Conservation (phyloP, 805 yeast species). For the Pichia nakasei region DNA sequence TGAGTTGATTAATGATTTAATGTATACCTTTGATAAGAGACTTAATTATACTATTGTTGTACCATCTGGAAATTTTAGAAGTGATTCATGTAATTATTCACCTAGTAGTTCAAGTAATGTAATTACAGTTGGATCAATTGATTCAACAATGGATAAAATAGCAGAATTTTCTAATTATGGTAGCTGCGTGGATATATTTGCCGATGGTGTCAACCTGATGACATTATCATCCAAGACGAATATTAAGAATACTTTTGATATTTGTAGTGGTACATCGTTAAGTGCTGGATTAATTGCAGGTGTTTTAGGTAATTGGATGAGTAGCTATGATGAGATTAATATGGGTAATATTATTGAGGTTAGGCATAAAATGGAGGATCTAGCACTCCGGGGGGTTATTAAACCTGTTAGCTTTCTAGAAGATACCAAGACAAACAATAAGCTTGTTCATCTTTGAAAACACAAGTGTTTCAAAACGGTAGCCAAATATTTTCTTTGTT, state of each 20-base stretch:
- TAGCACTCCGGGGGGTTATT: conserved; percentile 13
- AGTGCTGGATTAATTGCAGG: conserved; percentile 40
- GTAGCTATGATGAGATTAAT: conserved; percentile 28
- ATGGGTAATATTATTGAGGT: conserved; percentile 20
- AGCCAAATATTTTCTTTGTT: neutral
- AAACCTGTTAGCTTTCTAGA: conserved; percentile 1
- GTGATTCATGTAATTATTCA: conserved; percentile 36
- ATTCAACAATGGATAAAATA: conserved; percentile 25
- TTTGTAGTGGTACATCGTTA: conserved; percentile 42
- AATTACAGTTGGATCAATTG: conserved; percentile 34
- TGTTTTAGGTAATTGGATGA: conserved; percentile 35
- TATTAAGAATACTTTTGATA: conserved; percentile 12
- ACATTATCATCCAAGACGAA: conserved; percentile 30
- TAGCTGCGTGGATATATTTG: conserved; percentile 42
- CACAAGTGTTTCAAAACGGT: neutral
- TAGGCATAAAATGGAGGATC: neutral
- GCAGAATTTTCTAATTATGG: conserved; percentile 40
- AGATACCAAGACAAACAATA: conserved; percentile 13
- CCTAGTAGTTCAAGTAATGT: conserved; percentile 37
- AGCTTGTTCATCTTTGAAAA: conserved; percentile 12
- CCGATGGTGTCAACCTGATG: conserved; percentile 39
- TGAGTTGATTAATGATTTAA: conserved; percentile 35
- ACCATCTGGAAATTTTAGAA: conserved; percentile 42
- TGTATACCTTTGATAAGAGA: conserved; percentile 28
- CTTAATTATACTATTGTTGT: conserved; percentile 38